Evolutionary conservation across 75 land plant species (phyloP).

Genomic region (Sequoiadendron giganteum): DNA sequence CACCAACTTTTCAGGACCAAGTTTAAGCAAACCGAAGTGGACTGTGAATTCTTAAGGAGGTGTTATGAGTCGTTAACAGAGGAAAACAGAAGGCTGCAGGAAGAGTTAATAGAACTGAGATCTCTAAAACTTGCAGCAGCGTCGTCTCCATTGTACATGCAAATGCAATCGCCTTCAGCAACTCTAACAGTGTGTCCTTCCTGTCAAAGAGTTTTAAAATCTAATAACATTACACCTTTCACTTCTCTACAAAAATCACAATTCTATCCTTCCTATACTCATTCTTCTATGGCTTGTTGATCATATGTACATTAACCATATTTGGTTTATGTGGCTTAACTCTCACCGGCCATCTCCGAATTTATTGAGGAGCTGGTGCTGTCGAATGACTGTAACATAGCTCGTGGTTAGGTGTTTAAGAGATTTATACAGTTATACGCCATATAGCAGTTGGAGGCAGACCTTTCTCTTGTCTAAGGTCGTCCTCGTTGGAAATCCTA

Average conservation of each 20-base stretch:
- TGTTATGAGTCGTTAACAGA: slow-evolving; percentile 80
- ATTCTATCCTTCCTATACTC: neutral
- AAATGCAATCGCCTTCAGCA: slow-evolving; percentile 57
- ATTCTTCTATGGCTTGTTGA: neutral
- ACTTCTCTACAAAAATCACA: slow-evolving; percentile 8
- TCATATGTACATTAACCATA: neutral
- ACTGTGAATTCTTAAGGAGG: slow-evolving; percentile 77
- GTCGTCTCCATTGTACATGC: slow-evolving; percentile 49
- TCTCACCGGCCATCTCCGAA: neutral
- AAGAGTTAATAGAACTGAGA: slow-evolving; percentile 74
- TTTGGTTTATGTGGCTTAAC: neutral
- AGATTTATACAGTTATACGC: neutral
- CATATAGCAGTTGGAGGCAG: neutral
- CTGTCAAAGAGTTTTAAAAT: slow-evolving; percentile 56
- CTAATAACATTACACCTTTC: slow-evolving; percentile 15
- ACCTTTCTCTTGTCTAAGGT: neutral
- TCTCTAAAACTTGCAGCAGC: slow-evolving; percentile 42
- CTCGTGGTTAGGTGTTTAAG: neutral
- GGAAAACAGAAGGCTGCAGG: slow-evolving; percentile 78
- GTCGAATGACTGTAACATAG: neutral
- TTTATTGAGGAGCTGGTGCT: neutral
- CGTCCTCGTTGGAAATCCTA: too few relatives aligned
- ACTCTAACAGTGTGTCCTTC: slow-evolving; percentile 86
- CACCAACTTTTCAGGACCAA: slow-evolving; percentile 51
- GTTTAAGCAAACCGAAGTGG: slow-evolving; percentile 90